Evolutionary conservation across 257 asterid species (phyloP), one percentile per base, ranked within the genome.

Genomic region (Oldenlandia corymbosa): DNA sequence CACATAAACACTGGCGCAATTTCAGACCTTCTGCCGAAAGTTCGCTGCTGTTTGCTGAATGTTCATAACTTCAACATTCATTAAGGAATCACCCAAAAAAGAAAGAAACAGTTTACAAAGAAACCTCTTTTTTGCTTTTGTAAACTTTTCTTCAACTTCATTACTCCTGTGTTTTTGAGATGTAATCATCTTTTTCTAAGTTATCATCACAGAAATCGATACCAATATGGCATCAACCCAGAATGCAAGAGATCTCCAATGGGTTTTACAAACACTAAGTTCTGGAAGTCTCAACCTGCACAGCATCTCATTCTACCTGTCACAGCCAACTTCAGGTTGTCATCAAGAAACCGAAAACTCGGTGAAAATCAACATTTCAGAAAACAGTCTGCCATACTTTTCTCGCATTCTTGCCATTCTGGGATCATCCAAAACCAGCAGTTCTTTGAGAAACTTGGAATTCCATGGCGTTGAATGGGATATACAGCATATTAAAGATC

Each of bases 391-490:
- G 5, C 13, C 46, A 1, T 62, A 70, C 46, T 82, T 90, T 32
- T 76, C 93, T 30, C 79, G 68, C 7, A 56, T 90, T 42, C 89
- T 90, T 77, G 10, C 66, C 36, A 71, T 65, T 37, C 49, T 88
- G 53, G 69, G 65, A 52, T 66, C 76, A 10, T 45, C 80, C 0
- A 7, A 57, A 43, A 32, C 27, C 18, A 20, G 61, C 10, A 53
- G 72, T 1, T 71, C 81, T 9, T 49, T 90, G 61, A 76, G 60
- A 63, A 75, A 82, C 71, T 10, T 87, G 45, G 95, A 82, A 69
- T 90, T 90, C 82, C 88, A 85, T 60, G 73, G 60, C 5, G 82
- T 79, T 0, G 80, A 85, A 56, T 90, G 97, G 97, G 83, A 82
- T 54, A 10, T 63, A 2, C 80, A 76, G 62, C 85, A 70, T 48